Conservation (phyloP, 163 green algal species). For the Chlorella variabilis region DNA sequence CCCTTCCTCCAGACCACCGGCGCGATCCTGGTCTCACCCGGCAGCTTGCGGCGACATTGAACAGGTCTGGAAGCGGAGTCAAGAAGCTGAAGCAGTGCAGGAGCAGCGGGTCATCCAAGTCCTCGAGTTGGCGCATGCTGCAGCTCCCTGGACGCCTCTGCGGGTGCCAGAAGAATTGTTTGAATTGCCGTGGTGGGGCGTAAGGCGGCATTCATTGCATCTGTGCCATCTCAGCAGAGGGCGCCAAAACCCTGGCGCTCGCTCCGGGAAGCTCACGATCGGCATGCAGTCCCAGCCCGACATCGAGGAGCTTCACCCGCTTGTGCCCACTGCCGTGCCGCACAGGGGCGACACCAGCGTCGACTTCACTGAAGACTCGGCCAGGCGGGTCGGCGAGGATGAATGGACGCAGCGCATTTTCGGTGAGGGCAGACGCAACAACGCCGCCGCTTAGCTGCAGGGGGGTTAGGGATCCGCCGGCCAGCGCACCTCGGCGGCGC, state of each 20-base stretch:
- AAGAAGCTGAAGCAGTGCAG: neutral
- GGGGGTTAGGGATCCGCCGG: no score
- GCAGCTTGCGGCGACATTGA: conserved; percentile 12
- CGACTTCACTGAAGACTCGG: neutral
- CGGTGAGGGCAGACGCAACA: conserved; percentile 5
- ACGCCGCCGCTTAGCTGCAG: neutral
- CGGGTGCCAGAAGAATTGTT: no score
- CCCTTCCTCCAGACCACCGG: no score
- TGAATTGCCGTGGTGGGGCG: no score
- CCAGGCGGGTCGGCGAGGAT: neutral
- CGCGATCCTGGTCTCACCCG: no score
- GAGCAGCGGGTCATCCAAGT: conserved; percentile 14
- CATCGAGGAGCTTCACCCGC: no score
- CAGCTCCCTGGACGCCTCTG: neutral
- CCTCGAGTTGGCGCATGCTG: neutral
- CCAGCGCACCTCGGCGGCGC: neutral
- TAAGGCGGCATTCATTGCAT: no score
- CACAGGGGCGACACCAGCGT: neutral
- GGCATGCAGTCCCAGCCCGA: no score
- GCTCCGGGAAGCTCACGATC: no score
- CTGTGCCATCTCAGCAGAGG: no score
- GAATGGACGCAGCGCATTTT: conserved; percentile 7
- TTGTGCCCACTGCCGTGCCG: no score
- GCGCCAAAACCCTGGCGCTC: no score
- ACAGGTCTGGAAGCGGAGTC: conserved; percentile 26